Percentiles rank a stretch among this genome's conserved stretches.
These are phyloP conservation scores for Hypoxylon subgilvum DNA, from an alignment of 495 filamentous ascomycete species.

Conservation along the genomic window DNA sequence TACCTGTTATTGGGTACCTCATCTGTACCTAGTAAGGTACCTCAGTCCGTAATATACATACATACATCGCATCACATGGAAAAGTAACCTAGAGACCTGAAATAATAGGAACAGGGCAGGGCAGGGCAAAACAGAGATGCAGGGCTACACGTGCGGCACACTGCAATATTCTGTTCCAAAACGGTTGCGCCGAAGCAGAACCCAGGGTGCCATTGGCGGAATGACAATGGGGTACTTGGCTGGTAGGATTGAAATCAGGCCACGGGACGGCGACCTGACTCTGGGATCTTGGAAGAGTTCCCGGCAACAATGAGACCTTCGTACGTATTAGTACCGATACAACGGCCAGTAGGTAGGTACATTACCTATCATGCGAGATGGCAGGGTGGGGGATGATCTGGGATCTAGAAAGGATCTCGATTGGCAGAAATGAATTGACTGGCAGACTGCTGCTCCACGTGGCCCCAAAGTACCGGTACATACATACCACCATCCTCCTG, in stretches of 20 bases:
- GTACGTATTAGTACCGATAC: constrained; percentile 16
- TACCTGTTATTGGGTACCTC: too few species aligned
- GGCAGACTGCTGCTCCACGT: constrained; percentile 29
- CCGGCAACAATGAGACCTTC: not conserved
- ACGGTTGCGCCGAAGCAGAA: constrained; percentile 17
- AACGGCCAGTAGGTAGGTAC: too few species aligned
- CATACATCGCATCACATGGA: too few species aligned
- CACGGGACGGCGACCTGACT: constrained; percentile 24
- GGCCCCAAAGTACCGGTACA: constrained; percentile 25
- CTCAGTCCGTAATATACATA: too few species aligned
- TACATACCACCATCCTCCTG: too few species aligned
- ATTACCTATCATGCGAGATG: constrained; percentile 26
- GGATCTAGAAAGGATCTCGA: constrained; percentile 39
- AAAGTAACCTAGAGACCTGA: too few species aligned
- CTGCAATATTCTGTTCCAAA: not conserved
- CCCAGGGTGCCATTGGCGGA: constrained; percentile 7
- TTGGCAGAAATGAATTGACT: constrained; percentile 32
- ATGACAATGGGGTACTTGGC: constrained; percentile 12
- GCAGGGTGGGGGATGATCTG: constrained; percentile 31
- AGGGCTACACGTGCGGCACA: constrained; percentile 4
- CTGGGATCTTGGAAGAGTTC: constrained; percentile 21
- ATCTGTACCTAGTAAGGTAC: too few species aligned
- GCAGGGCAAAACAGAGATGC: too few species aligned
- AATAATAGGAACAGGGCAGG: too few species aligned
- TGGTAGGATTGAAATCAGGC: constrained; percentile 31